Conservation (phyloP, 2,329 filamentous ascomycete species). For the Stagonosporopsis chrysanthemi region DNA sequence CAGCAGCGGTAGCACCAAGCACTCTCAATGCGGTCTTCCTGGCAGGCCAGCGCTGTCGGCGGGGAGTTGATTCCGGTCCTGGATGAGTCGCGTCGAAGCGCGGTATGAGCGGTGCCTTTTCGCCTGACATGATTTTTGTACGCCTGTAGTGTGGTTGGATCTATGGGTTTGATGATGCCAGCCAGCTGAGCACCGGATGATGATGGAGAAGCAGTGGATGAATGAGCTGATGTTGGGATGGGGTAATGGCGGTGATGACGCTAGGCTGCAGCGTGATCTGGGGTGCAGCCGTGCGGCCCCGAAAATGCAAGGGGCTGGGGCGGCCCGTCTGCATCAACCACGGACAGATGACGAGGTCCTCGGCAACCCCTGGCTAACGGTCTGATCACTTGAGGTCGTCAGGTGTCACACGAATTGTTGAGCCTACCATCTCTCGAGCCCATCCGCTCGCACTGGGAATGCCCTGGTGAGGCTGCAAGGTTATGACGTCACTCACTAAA, state of each 20-base stretch:
- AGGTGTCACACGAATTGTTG: background rate
- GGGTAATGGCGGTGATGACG: slow-evolving; percentile 24
- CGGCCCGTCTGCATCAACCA: slow-evolving; percentile 7
- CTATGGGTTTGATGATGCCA: slow-evolving; percentile 21
- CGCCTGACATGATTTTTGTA: slow-evolving; percentile 26
- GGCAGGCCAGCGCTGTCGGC: slow-evolving; percentile 24
- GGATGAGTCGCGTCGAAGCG: slow-evolving; percentile 13
- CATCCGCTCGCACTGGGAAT: background rate
- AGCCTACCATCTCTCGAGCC: too few relatives aligned
- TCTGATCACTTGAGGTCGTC: background rate
- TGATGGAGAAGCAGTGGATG: slow-evolving; percentile 17
- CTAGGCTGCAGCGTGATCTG: slow-evolving; percentile 28
- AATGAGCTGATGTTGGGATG: slow-evolving; percentile 5
- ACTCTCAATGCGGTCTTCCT: slow-evolving; percentile 25
- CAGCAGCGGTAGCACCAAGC: slow-evolving; percentile 26
- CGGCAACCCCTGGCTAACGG: background rate
- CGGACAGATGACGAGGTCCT: background rate
- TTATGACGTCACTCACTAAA: background rate
- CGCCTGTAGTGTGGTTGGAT: background rate
- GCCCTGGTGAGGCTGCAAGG: background rate
- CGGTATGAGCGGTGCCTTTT: slow-evolving; percentile 34
- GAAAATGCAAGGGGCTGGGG: slow-evolving; percentile 26
- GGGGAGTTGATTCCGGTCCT: slow-evolving; percentile 15
- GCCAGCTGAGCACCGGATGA: slow-evolving; percentile 33
- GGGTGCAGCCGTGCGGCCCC: slow-evolving; percentile 37